phyloP scores from a whole-genome alignment of 2,329 filamentous ascomycete species.

The Geosmithia morbida region DNA sequence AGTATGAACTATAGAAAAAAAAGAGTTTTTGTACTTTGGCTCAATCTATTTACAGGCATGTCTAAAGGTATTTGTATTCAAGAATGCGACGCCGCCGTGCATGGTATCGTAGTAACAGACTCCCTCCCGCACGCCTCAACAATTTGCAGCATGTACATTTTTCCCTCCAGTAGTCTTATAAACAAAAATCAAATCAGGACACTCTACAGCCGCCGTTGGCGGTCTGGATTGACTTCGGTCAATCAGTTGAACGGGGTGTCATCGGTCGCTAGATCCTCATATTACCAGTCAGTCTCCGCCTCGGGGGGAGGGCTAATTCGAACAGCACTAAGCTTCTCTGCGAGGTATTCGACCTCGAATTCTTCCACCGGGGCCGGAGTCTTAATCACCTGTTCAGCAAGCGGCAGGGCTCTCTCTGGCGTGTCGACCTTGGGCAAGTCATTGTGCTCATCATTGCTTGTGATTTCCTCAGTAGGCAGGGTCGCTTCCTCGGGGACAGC shows the following conservation, averaged over 20 bases:
- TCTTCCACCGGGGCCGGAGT: not conserved
- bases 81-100: conserved; percentile 1
- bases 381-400: not conserved
- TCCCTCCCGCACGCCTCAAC: not conserved
- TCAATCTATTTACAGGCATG: not conserved
- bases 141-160: not conserved
- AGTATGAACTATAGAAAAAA: too few relatives aligned
- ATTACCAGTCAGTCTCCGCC: not conserved
- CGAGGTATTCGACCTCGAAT: not conserved
- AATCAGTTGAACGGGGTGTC: not conserved
- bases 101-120: conserved; percentile 11
- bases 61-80: not conserved
- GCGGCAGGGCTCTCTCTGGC: not conserved
- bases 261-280: not conserved
- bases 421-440: not conserved
- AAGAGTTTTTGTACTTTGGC: not conserved
- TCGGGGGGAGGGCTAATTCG: not conserved
- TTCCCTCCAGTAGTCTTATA: not conserved
- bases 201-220: not conserved
- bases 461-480: not conserved
- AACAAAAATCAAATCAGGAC: not conserved
- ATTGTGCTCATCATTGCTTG: not conserved
- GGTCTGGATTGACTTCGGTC: not conserved
- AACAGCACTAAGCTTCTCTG: not conserved
- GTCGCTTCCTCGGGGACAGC: not conserved